These are phyloP conservation scores for Tuber microsphaerosporum DNA, from an alignment of 495 filamentous ascomycete species.

Conservation along the genomic window DNA sequence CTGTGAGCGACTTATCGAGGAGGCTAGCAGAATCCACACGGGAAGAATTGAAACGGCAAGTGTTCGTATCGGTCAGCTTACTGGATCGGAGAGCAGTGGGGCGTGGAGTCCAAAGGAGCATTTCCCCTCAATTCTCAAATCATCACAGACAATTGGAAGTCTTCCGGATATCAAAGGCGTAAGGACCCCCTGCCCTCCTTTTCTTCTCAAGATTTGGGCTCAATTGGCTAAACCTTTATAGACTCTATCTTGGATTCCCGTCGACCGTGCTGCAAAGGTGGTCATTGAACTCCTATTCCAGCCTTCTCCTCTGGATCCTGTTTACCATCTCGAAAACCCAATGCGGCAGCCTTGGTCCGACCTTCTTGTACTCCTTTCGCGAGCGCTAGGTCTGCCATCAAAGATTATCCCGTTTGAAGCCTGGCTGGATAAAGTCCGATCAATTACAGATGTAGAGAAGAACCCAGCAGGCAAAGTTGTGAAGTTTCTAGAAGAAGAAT, in stretches of 20 bases:
- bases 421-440: constrained; percentile 40
- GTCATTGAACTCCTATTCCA: constrained; percentile 41
- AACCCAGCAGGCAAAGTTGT: constrained; percentile 35
- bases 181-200: constrained; percentile 17
- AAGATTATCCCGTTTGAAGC: constrained; percentile 39
- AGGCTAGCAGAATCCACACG: constrained; percentile 37
- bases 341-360: constrained; percentile 43
- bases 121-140: constrained; percentile 43
- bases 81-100: constrained; percentile 50
- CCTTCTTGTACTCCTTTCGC: constrained; percentile 34
- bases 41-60: constrained; percentile 44
- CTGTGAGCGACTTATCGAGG: constrained; percentile 49
- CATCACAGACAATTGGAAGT: constrained; percentile 41
- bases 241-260: constrained; percentile 45
- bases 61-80: constrained; percentile 56
- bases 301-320: constrained; percentile 15
- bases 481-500: constrained; percentile 39
- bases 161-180: constrained; percentile 45
- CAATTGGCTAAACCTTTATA: constrained; percentile 18
- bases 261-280: constrained; percentile 42
- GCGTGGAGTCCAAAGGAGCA: constrained; percentile 53
- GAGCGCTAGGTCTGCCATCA: constrained; percentile 30
- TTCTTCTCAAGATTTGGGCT: background rate
- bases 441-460: constrained; percentile 18
- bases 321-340: constrained; percentile 46